Conservation (phyloP, 192 early-diverging fungal genomes). For the Podila clonocystis region DNA sequence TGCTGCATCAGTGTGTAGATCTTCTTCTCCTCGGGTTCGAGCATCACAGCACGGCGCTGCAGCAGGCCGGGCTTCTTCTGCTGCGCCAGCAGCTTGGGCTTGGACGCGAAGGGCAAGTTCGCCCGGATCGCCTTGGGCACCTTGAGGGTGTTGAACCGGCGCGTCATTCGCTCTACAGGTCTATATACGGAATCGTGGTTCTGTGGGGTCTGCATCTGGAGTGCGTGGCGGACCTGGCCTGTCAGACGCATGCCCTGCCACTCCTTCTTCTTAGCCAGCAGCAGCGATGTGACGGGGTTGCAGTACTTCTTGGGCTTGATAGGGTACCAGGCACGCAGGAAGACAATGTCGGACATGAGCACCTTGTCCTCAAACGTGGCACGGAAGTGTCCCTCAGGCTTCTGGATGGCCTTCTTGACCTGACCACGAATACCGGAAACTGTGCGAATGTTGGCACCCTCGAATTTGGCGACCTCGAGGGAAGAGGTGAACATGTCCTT, state of each 20-base stretch:
- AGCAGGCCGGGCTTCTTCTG: slow-evolving; percentile 62
- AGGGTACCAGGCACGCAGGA: slow-evolving; percentile 96
- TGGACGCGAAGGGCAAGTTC: slow-evolving; percentile 88
- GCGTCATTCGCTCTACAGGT: slow-evolving; percentile 77
- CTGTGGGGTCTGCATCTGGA: slow-evolving; percentile 70
- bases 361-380: slow-evolving; percentile 99
- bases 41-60: slow-evolving; percentile 82
- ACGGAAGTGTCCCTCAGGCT: slow-evolving; percentile 91
- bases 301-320: slow-evolving; percentile 96
- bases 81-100: slow-evolving; percentile 76
- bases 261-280: slow-evolving; percentile 76
- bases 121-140: slow-evolving; percentile 85
- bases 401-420: slow-evolving; percentile 92
- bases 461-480: slow-evolving; percentile 98
- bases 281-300: slow-evolving; percentile 96
- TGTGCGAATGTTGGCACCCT: slow-evolving; percentile 95
- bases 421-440: slow-evolving; percentile 98
- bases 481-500: slow-evolving; percentile 98
- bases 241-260: slow-evolving; percentile 93
- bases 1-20: slow-evolving; percentile 85
- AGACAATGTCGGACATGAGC: slow-evolving; percentile 95
- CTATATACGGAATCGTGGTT: slow-evolving; percentile 91
- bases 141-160: slow-evolving; percentile 84
- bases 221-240: slow-evolving; percentile 83
- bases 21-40: slow-evolving; percentile 93